Evolutionary conservation across 2,329 filamentous ascomycete species (phyloP).

Genomic region (Fusarium sp.): DNA sequence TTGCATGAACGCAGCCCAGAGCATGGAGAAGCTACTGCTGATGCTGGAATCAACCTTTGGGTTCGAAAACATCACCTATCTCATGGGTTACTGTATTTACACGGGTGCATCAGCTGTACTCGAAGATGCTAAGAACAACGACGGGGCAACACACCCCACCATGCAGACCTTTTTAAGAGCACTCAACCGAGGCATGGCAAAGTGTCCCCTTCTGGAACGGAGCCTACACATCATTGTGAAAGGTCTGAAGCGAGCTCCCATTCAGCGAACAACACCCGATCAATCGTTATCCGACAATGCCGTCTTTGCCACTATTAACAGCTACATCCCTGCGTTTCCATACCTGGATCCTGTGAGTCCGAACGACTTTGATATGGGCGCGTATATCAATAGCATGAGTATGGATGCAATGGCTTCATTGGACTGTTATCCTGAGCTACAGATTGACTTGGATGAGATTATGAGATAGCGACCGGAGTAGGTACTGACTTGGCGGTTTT

Average conservation of each 20-base stretch:
- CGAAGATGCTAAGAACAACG: neutral
- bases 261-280: neutral
- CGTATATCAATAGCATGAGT: conserved; percentile 7
- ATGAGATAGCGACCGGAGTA: neutral
- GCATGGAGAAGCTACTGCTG: conserved; percentile 3
- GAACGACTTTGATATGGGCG: conserved; percentile 7
- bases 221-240: conserved; percentile 16
- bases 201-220: neutral
- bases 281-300: neutral
- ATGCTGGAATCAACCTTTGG: conserved; percentile 7
- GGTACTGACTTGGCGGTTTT: neutral
- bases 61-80: conserved; percentile 11
- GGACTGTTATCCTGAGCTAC: conserved; percentile 10
- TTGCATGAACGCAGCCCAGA: conserved; percentile 1
- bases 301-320: neutral
- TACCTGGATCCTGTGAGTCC: conserved; percentile 7
- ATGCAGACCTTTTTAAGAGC: conserved; percentile 11
- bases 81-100: conserved; percentile 14
- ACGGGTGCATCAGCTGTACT: conserved; percentile 8
- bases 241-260: neutral
- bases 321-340: conserved; percentile 7
- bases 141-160: conserved; percentile 1
- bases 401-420: conserved; percentile 9
- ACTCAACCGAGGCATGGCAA: conserved; percentile 4
- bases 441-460: conserved; percentile 14